Evolutionary conservation across 2,329 filamentous ascomycete genomes (phyloP).

Genomic region (Xylaria sp.): DNA sequence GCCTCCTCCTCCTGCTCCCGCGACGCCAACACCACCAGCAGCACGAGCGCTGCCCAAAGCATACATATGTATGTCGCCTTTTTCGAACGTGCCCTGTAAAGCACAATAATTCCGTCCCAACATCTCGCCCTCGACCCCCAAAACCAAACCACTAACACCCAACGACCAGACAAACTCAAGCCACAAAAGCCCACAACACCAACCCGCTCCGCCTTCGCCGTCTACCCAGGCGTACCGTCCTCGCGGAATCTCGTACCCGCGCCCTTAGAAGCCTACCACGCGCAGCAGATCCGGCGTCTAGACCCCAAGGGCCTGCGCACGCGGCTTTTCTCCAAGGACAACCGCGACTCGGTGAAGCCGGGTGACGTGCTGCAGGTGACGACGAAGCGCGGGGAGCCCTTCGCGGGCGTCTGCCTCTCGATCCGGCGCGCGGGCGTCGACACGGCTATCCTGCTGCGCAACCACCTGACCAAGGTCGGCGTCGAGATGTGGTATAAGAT

Average conservation of each 20-base stretch:
- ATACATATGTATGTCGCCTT: conserved; percentile 29
- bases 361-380: conserved; percentile 94
- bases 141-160: background rate
- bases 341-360: conserved; percentile 78
- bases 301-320: conserved; percentile 86
- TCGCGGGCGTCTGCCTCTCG: conserved; percentile 85
- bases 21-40: conserved; percentile 19
- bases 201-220: conserved; percentile 53
- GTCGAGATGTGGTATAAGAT: conserved; percentile 99
- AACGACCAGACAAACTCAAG: conserved; percentile 16
- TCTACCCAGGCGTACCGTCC: conserved; percentile 63
- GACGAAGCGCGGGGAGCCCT: conserved; percentile 80
- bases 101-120: background rate
- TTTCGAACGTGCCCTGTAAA: no score
- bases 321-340: conserved; percentile 77
- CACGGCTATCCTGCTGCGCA: conserved; percentile 84
- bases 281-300: conserved; percentile 72
- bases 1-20: conserved; percentile 11
- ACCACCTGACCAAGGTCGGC: conserved; percentile 82
- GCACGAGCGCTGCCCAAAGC: conserved; percentile 26
- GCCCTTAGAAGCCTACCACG: conserved; percentile 70
- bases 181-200: background rate
- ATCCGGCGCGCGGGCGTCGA: conserved; percentile 89
- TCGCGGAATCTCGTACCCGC: conserved; percentile 63
- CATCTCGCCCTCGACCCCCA: background rate